Evolutionary conservation across 2,329 filamentous ascomycete species (phyloP).

Genomic region (Acephala macrosclerotiorum): DNA sequence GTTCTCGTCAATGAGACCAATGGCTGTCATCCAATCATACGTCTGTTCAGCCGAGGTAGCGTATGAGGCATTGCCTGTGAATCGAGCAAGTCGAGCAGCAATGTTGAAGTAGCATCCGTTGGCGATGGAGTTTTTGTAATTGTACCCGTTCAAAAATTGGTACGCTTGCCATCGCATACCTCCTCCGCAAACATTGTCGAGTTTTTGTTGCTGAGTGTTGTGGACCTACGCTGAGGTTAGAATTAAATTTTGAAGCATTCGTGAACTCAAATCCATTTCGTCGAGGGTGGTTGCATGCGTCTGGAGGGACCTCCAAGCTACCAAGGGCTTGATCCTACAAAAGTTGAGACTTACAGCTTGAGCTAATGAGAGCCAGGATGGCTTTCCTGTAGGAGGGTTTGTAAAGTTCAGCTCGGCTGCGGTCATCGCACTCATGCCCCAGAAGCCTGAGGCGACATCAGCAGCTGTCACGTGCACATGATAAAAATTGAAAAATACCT

Average conservation of each 20-base stretch:
- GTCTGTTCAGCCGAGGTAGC: slow-evolving; percentile 74
- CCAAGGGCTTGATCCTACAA: too few species aligned
- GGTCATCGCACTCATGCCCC: slow-evolving; percentile 73
- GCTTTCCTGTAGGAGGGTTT: slow-evolving; percentile 59
- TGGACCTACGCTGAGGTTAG: slow-evolving; percentile 55
- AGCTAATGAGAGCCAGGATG: slow-evolving; percentile 73
- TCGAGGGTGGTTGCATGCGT: too few species aligned
- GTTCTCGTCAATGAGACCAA: slow-evolving; percentile 61
- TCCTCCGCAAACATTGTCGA: slow-evolving; percentile 74
- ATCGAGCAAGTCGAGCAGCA: slow-evolving; percentile 72
- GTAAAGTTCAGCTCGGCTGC: slow-evolving; percentile 71
- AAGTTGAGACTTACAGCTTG: slow-evolving; percentile 58
- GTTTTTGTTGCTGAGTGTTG: slow-evolving; percentile 76
- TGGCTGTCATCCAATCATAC: slow-evolving; percentile 71
- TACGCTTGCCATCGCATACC: slow-evolving; percentile 87
- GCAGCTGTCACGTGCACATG: slow-evolving; percentile 9
- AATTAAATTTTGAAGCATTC: too few species aligned
- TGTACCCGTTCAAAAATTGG: slow-evolving; percentile 79
- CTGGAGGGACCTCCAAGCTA: too few species aligned
- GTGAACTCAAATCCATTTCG: too few species aligned
- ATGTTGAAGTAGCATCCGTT: slow-evolving; percentile 67
- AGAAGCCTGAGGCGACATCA: slow-evolving; percentile 56
- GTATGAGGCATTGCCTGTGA: slow-evolving; percentile 81
- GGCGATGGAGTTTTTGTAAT: slow-evolving; percentile 74
- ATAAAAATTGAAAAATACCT: slow-evolving; percentile 56